A percentile compares a stretch with the other conserved stretches of the same genome.
These are phyloP conservation scores for Ophiobolus disseminans DNA, from an alignment of 2,329 filamentous ascomycete genomes.

Conservation along the genomic window DNA sequence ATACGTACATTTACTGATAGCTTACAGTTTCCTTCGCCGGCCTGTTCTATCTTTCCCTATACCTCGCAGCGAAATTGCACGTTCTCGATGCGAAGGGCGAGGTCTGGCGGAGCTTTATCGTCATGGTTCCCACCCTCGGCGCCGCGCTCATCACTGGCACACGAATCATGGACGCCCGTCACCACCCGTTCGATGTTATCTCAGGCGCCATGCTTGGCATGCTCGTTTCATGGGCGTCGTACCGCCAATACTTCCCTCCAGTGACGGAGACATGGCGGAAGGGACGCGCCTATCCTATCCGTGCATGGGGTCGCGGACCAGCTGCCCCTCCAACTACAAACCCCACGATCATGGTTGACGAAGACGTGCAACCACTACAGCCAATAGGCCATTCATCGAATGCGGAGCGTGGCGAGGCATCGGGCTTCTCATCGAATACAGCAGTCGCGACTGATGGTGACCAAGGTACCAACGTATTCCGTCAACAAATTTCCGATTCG, in stretches of 20 bases:
- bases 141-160: constrained; percentile 63
- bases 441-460: constrained; percentile 25
- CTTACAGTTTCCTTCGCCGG: constrained; percentile 63
- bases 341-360: constrained; percentile 33
- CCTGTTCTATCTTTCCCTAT: constrained; percentile 66
- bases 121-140: constrained; percentile 61
- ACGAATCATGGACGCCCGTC: constrained; percentile 67
- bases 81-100: constrained; percentile 66
- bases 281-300: constrained; percentile 65
- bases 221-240: constrained; percentile 59
- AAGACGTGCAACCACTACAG: constrained; percentile 42
- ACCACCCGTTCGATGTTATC: constrained; percentile 68
- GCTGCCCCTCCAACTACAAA: constrained; percentile 36
- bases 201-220: constrained; percentile 62
- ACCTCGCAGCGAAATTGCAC: constrained; percentile 66
- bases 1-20: constrained; percentile 19
- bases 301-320: constrained; percentile 62
- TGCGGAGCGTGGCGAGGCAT: constrained; percentile 42
- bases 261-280: constrained; percentile 63
- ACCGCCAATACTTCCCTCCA: constrained; percentile 67
- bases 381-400: constrained; percentile 36
- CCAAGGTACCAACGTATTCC: constrained; percentile 45
- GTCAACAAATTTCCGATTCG: constrained; percentile 47
- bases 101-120: constrained; percentile 65
- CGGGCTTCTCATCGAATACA: constrained; percentile 37